Percentiles rank a stretch among this genome's conserved stretches.
phyloP scores from a whole-genome alignment of 202 grass and related monocot genomes.

The Musa balbisiana region DNA sequence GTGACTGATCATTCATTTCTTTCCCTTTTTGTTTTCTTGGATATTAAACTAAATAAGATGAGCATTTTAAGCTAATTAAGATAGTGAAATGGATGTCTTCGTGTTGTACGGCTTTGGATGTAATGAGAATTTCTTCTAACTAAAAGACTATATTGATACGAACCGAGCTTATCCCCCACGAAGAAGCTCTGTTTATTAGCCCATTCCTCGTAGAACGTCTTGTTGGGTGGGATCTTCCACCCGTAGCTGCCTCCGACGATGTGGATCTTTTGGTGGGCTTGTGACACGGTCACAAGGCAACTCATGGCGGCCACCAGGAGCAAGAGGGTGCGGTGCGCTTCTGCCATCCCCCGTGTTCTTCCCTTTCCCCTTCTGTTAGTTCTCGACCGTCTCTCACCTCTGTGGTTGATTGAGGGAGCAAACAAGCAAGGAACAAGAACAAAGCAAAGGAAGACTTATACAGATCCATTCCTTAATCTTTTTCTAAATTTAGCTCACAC shows the following conservation, averaged over 20 bases:
- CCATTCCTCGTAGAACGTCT: conserved; percentile 83
- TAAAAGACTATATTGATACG: neutral
- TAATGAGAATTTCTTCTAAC: neutral
- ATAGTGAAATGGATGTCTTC: too few relatives aligned
- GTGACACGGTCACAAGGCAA: conserved; percentile 40
- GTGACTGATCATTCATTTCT: too few relatives aligned
- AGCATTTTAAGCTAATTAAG: too few relatives aligned
- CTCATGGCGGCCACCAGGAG: conserved; percentile 32
- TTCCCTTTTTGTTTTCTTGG: too few relatives aligned
- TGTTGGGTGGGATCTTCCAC: conserved; percentile 60
- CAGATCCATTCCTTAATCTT: neutral
- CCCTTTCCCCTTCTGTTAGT: conserved; percentile 12
- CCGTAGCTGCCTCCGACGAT: conserved; percentile 81
- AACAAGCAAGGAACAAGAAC: neutral
- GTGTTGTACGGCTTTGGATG: too few relatives aligned
- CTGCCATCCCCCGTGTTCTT: neutral
- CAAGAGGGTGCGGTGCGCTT: conserved; percentile 24
- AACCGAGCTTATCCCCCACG: conserved; percentile 70
- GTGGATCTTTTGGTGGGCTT: conserved; percentile 39
- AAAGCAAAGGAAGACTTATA: neutral
- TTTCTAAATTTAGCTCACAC: neutral
- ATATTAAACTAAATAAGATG: too few relatives aligned
- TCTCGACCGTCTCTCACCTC: conserved; percentile 26
- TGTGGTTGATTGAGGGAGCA: too few relatives aligned
- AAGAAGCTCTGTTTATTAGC: conserved; percentile 34